A percentile compares a stretch with the other conserved stretches of the same genome.
Evolutionary conservation across 2,329 filamentous ascomycete genomes (phyloP).

Genomic region (Coleophoma eucalyptorum): DNA sequence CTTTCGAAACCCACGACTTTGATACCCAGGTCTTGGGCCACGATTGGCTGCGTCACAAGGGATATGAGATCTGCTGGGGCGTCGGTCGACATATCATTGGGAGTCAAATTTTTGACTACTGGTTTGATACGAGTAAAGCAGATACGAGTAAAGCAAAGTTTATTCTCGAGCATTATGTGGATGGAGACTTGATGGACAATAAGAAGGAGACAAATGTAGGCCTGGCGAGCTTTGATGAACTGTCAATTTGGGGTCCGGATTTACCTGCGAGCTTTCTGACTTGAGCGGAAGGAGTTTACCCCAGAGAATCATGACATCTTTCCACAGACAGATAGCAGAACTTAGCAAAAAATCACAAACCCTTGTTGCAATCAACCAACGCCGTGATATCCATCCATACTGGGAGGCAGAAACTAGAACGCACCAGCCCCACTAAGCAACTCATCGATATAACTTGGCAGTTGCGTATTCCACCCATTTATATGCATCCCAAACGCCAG

Average conservation of each 20-base stretch:
- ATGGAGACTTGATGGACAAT: conserved; percentile 61
- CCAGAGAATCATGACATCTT: too few species aligned
- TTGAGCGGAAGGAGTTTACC: too few species aligned
- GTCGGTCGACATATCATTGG: conserved; percentile 68
- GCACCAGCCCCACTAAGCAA: neutral
- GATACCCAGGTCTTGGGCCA: conserved; percentile 69
- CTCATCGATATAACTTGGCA: neutral
- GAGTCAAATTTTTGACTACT: conserved; percentile 71
- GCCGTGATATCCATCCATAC: too few species aligned
- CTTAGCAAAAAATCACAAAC: too few species aligned
- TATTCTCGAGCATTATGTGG: conserved; percentile 67
- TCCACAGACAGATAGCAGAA: too few species aligned
- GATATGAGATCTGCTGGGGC: conserved; percentile 66
- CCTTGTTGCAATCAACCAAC: too few species aligned
- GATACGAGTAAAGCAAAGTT: too few species aligned
- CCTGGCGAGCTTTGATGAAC: neutral
- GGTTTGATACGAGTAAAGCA: too few species aligned
- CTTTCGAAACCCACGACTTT: conserved; percentile 69
- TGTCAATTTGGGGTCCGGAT: conserved; percentile 7
- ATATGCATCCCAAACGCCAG: neutral
- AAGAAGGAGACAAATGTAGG: conserved; percentile 40
- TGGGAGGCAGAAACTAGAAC: too few species aligned
- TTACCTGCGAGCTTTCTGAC: too few species aligned
- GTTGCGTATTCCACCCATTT: neutral
- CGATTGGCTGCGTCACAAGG: conserved; percentile 60